Conservation (phyloP, 2,329 filamentous ascomycete genomes). For the Fusarium sp. region DNA sequence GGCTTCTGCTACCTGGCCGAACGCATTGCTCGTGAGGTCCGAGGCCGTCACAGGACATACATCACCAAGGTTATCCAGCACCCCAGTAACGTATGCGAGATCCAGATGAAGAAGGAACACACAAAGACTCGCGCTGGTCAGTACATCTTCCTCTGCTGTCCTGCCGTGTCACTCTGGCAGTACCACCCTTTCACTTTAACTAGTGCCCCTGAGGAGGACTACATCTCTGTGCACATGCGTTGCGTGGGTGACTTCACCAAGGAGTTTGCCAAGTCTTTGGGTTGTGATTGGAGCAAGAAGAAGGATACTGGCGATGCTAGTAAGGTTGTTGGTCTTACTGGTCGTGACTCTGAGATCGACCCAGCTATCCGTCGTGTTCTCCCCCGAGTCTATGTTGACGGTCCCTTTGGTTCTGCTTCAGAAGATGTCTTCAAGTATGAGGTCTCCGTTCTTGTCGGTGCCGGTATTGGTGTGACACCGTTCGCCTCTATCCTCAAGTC, state of each 20-base stretch:
- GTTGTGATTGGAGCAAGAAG: constrained; percentile 76
- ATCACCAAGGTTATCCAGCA: constrained; percentile 92
- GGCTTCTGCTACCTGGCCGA: constrained; percentile 85
- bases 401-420: constrained; percentile 86
- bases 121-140: constrained; percentile 84
- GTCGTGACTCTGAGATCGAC: constrained; percentile 69
- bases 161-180: constrained; percentile 87
- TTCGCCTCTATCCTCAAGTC: constrained; percentile 90
- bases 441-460: constrained; percentile 80
- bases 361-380: constrained; percentile 78
- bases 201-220: constrained; percentile 88
- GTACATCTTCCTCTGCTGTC: constrained; percentile 91
- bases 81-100: constrained; percentile 88
- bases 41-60: constrained; percentile 84
- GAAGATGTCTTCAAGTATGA: constrained; percentile 94
- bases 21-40: constrained; percentile 80
- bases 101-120: constrained; percentile 91
- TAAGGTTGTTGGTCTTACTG: constrained; percentile 76
- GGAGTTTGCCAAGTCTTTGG: constrained; percentile 74
- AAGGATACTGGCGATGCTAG: constrained; percentile 59
- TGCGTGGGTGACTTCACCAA: constrained; percentile 86
- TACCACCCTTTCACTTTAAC: constrained; percentile 90
- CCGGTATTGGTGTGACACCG: constrained; percentile 87
- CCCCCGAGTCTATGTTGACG: constrained; percentile 84
- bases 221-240: constrained; percentile 87